Evolutionary conservation across 2,329 filamentous ascomycete species (phyloP).

Genomic region (Byssochlamys sp.): DNA sequence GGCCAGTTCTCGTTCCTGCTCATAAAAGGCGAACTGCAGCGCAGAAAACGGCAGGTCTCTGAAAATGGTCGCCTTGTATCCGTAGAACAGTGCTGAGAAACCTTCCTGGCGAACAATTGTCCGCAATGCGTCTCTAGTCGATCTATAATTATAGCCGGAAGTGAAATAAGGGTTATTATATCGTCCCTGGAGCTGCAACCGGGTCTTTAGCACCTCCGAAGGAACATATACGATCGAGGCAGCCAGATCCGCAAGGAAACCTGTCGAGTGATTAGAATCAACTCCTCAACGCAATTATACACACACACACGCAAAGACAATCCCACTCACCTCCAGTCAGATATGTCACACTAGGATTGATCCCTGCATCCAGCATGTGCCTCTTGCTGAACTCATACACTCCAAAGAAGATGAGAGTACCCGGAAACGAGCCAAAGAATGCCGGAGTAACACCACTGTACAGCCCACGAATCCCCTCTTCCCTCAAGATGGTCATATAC

Average conservation of each 20-base stretch:
- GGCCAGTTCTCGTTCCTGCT: constrained; percentile 79
- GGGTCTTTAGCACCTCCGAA: constrained; percentile 95
- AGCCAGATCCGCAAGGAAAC: constrained; percentile 85
- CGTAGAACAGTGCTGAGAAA: constrained; percentile 76
- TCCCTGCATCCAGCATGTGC: constrained; percentile 70
- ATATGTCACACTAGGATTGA: constrained; percentile 77
- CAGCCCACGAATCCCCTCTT: constrained; percentile 81
- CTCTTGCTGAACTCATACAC: constrained; percentile 94
- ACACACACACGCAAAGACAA: constrained; percentile 11
- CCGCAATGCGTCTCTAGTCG: constrained; percentile 69
- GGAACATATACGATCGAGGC: constrained; percentile 92
- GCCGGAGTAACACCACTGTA: constrained; percentile 93
- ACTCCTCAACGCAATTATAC: constrained; percentile 1
- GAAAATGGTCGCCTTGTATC: constrained; percentile 92
- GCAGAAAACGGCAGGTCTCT: constrained; percentile 93
- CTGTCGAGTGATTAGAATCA: constrained; percentile 33
- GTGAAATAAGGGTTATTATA: constrained; percentile 90
- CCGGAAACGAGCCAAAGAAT: constrained; percentile 81
- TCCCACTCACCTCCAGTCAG: constrained; percentile 60
- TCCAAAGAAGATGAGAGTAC: constrained; percentile 90
- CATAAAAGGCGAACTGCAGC: constrained; percentile 95
- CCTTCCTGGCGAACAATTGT: constrained; percentile 81
- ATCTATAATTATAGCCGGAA: constrained; percentile 91
- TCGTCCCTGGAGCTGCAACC: constrained; percentile 84
- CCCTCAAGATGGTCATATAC: constrained; percentile 83